Base-by-base conservation (phyloP, 495 filamentous ascomycete species). In the Penicillium fimorum region DNA sequence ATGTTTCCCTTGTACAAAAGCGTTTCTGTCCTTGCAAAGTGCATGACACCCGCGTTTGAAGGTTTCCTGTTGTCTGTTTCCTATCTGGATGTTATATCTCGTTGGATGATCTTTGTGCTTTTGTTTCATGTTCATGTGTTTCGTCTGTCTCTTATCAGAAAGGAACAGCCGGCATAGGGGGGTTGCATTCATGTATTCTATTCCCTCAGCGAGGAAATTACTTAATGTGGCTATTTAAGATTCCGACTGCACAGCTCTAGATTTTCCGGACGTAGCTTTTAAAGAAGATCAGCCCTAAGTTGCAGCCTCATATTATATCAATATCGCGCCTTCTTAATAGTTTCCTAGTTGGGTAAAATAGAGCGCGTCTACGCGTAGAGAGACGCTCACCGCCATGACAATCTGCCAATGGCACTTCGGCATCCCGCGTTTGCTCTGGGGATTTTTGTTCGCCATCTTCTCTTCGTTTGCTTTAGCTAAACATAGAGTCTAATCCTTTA, bases 1-100 rank as follows among this genome's bases (percentile, higher is more conserved):
- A 46, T 43, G 45, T 41, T 42, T 40, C 56, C 57, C 59, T 68
- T 75, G 71, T 76, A 76, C 67, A 74, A 75, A 75, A 75, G 68
- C 71, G 55, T 68, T 63, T 58, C 47, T 54, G 33, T 65, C 41
- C 37, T 24, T 54, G 46, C 50, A 44, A 55, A 38, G 46, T 64
- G 45, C 54, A 57, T 53, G 43, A 56, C 46, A 50, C 50, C 44
- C 40, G 42, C 48, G 47, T 63, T 63, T 65, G 35, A 58, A 44
- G 50, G 55, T 44, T 57, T 64, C 45, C 46, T 40, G 47, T 51
- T 63, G 47, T 53, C 37, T 62, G 30, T 37, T 50, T 46, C 57
- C 53, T 46, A 59, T 60, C 30, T 55, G 38, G 47, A 48, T 54
- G 54, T 46, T 54, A 47, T 57, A 56, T 47, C 41, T 63, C 45